Evolutionary conservation across 2,329 filamentous ascomycete genomes (phyloP), one percentile per base, ranked within the genome.

Genomic region (Parascedosporium putredinis): DNA sequence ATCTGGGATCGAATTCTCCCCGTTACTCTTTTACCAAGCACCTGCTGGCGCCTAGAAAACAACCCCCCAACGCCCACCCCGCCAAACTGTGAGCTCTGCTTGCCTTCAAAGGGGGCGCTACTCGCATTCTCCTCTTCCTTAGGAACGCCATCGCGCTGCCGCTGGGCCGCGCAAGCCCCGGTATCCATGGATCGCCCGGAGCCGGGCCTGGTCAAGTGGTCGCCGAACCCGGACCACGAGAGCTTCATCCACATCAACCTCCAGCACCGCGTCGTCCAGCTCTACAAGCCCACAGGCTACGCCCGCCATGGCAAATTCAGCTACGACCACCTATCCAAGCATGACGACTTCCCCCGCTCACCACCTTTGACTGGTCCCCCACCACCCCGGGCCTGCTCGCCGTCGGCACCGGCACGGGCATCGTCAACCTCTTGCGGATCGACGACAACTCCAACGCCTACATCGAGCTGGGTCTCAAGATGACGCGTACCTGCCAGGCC

Each of bases 401-500:
- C 20, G 77, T 93, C 24, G 88, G 88, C 36, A 86, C 85, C 9
- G 76, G 81, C 12, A 81, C 81, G 34, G 88, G 88, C 45, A 79
- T 88, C 50, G 84, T 89, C 54, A 84, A 85, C 54, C 69, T 94
- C 18, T 67, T 93, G 50, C 77, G 82, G 53, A 76, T 93, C 45
- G 81, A 88, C 59, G 81, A 86, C 56, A 77, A 79, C 55, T 83
- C 75, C 48, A 88, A 78, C 58, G 77, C 74, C 29, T 78, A 78
- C 55, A 61, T 79, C 45, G 79, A 84, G 46, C 79, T 89, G 53
- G 78, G 79, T 18, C 76, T 89, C 44, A 88, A 86, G 62, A 80
- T 88, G 62, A 79, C 85, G 49, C 78, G 88, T 42, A 84, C 84
- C 40, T 91, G 86, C 58, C 88, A 91, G 58, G 85, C 86, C 1